These are phyloP conservation scores for Tetrapisispora nanseiensis DNA, from an alignment of 805 yeast species.

Conservation along the genomic window DNA sequence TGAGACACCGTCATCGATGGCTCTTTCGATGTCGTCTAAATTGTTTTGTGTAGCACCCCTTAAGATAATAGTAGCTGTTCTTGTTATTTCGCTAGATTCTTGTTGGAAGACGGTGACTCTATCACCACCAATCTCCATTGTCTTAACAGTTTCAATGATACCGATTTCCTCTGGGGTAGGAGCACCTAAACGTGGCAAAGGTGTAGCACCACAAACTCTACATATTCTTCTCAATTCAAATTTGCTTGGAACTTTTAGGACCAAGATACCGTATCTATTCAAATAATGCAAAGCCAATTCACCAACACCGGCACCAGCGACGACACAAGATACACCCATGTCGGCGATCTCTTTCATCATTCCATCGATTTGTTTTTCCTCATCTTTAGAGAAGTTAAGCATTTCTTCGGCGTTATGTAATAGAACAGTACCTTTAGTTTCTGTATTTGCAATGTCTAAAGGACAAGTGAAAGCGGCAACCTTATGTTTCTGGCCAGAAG, in stretches of 20 bases:
- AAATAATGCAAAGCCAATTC: constrained; percentile 88
- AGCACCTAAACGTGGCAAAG: constrained; percentile 86
- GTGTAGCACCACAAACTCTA: constrained; percentile 96
- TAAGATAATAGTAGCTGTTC: constrained; percentile 85
- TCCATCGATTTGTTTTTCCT: constrained; percentile 84
- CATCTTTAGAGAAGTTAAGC: constrained; percentile 93
- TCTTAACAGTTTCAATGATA: constrained; percentile 72
- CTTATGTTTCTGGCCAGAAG: constrained; percentile 46
- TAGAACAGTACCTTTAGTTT: constrained; percentile 94
- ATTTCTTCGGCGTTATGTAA: constrained; percentile 94
- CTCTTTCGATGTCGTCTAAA: constrained; percentile 91
- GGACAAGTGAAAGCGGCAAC: constrained; percentile 93
- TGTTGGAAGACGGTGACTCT: constrained; percentile 92
- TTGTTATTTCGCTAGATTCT: constrained; percentile 45
- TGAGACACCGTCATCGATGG: constrained; percentile 93
- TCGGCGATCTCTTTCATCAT: constrained; percentile 74
- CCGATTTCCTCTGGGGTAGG: constrained; percentile 96
- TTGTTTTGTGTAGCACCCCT: constrained; percentile 95
- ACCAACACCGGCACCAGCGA: constrained; percentile 93
- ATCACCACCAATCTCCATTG: constrained; percentile 94
- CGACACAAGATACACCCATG: constrained; percentile 75
- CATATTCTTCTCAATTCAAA: constrained; percentile 89
- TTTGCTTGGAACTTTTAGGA: constrained; percentile 84
- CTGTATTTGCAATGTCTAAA: constrained; percentile 90
- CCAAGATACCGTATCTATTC: constrained; percentile 76